Base-by-base conservation (phyloP, 2,329 filamentous ascomycete species). In the Aphanoascus verrucosus region DNA sequence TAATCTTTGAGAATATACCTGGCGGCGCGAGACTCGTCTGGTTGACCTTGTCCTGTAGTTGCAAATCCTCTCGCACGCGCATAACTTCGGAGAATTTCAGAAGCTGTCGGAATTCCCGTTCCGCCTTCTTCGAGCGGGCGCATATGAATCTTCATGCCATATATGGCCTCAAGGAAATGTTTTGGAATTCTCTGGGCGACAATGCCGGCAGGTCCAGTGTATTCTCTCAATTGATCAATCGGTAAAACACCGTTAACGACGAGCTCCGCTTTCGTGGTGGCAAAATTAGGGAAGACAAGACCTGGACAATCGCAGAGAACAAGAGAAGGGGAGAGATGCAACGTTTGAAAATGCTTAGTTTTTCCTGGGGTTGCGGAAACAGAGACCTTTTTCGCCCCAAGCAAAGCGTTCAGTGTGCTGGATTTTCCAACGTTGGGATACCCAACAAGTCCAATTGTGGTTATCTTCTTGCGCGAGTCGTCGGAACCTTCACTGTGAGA, bases 401-500 rank as follows among this genome's bases (percentile, higher is more conserved):
- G 90, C n/a, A 98, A 80, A 41, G 93, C 91, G 74, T 98, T 98
- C 77, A 98, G 98, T 14, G 93, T 98, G 47, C 90, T 96, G 1
- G 94, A 98, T 74, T 98, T 98, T 72, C 93, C 93, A 58, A 98
- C 93, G 73, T 98, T 98, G 64, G 93, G 93, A 71, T 98, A 98
- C 55, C 93, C 93, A 37, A 98, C 93, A 17, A 98, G 77, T 62
- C 93, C 93, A 61, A 98, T 93, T 59, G 88, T 83, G 3, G 90
- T 84, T 42, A 53, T 28, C 52, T 76, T 72, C 55, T 73, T 74
- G 38, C 59, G 37, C 12, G 72, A 67, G 42, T 67, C 62, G 23
- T 77, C 73, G 1, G 75, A 67, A 53, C 76, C 72, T 53, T 75
- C 67, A 66, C 38, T 52, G 12, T 62, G 57, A 14, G 60, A 59